Evolutionary conservation across 805 yeast genomes (phyloP).

Genomic region (Metschnikowia hibisci): DNA sequence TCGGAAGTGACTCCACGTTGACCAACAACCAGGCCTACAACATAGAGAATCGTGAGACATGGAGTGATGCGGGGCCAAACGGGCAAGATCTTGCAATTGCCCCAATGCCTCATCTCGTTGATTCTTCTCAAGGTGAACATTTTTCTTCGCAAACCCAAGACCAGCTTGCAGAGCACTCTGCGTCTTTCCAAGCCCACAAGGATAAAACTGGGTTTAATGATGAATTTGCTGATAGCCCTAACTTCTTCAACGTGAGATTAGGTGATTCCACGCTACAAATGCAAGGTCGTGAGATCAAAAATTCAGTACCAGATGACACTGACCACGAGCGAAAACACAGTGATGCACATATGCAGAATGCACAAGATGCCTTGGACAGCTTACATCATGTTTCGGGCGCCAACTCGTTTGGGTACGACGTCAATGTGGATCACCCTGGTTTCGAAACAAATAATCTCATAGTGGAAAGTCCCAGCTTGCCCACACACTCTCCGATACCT

Average conservation of each 20-base stretch:
- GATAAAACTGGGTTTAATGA: constrained; percentile 10
- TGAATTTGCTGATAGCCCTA: constrained; percentile 16
- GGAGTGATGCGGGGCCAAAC: background rate
- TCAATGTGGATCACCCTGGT: constrained; percentile 5
- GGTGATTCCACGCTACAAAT: background rate
- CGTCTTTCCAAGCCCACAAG: background rate
- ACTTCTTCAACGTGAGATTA: constrained; percentile 17
- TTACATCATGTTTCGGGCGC: background rate
- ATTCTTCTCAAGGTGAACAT: background rate
- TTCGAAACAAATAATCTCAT: constrained; percentile 13
- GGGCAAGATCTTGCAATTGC: background rate
- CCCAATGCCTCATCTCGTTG: background rate
- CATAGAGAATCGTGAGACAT: background rate
- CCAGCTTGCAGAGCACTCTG: background rate
- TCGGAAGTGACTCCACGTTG: background rate
- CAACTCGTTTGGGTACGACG: constrained; percentile 1
- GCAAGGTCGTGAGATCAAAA: background rate
- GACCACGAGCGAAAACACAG: background rate
- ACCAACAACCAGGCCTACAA: background rate
- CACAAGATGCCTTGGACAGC: background rate
- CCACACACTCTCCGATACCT: constrained; percentile 13
- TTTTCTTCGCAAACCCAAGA: background rate
- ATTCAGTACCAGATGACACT: background rate
- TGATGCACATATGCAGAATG: background rate
- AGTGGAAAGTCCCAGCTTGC: constrained; percentile 12